Base-by-base conservation (phyloP, 208 protist genomes). In the Trypanosoma avium region DNA sequence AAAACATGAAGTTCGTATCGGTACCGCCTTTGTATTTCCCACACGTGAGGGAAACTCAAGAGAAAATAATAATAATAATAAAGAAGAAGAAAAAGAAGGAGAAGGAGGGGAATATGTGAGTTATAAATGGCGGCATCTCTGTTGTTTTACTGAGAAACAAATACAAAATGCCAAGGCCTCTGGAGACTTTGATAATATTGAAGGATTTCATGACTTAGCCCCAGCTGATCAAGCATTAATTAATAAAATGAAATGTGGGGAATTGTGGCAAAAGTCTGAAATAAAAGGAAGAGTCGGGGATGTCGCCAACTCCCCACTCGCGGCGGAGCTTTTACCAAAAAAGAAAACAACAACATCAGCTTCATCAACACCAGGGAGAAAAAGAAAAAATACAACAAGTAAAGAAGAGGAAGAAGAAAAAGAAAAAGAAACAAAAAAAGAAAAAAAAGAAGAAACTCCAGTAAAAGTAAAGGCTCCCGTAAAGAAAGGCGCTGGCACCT, bases 51-150 rank as follows among this genome's bases (percentile, higher is more conserved):
- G 9, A 42, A 7, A 9, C 5, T 5, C 26, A n/a, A n/a, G n/a
- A n/a, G n/a, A n/a, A n/a, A n/a, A n/a, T n/a, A n/a, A n/a, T n/a
- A n/a, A n/a, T n/a, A n/a, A n/a, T n/a, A n/a, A n/a, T n/a, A n/a
- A n/a, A n/a, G n/a, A n/a, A n/a, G n/a, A n/a, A n/a, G n/a, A n/a
- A n/a, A n/a, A n/a, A n/a, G n/a, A n/a, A n/a, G n/a, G n/a, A n/a
- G n/a, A n/a, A n/a, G n/a, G n/a, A n/a, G n/a, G n/a, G n/a, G n/a
- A n/a, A n/a, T n/a, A n/a, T n/a, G n/a, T n/a, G n/a, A n/a, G 67
- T n/a, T 88, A 69, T 61, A 91, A 89, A 64, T 94, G 84, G 82
- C 73, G 88, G 4, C 88, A 94, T 59, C 72, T 94, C 36, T 94
- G 88, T 73, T 94, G 88, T 74, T 91, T 94, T 56, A 91, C 84